Evolutionary conservation across 1,139 yeast genomes (phyloP), one percentile per base, ranked within the genome.

Genomic region (Lodderomyces pseudojiufengensis): DNA sequence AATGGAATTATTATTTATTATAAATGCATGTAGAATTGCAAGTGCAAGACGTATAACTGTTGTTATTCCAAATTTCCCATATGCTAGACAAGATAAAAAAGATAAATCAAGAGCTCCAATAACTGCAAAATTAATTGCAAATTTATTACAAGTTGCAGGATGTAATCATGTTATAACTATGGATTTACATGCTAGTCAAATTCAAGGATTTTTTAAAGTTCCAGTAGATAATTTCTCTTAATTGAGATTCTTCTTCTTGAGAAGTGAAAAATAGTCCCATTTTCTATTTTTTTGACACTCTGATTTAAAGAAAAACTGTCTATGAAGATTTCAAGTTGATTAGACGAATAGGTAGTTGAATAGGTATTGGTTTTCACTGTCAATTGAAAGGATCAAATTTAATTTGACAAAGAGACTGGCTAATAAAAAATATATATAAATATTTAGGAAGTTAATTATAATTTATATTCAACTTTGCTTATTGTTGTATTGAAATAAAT

Each of bases 131-230:
- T 73, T 90, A 43, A 85, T 90, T 80, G 97, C 98, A 29, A 92
- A 90, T 55, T 78, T 92, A 84, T 70, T 92, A 42, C 87, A 92
- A 39, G 85, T 96, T 3, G 96, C 97, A 11, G 98, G 98, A 7
- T 90, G 97, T 59, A 80, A 88, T 59, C 98, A 92, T 61, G 95
- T 92, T 24, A 92, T 92, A 50, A 92, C 97, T 29, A 87, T 92
- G 95, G 98, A 92, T 58, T 70, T 92, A 51, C 98, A 92, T 54
- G 98, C 97, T 8, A 83, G 95, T 11, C 98, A 92, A 62, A 92
- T 92, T 52, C 98, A 92, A 65, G 98, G 98, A 9, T 92, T 92
- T 57, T 92, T 92, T 54, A 85, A 85, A 48, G 90, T 87, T 10
- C 98, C 98, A 1, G 98, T 92, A 21, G 98, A 92, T 63, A 92